Base-by-base conservation (phyloP, 2,329 filamentous ascomycete genomes). In the Fusarium fujikuroi region DNA sequence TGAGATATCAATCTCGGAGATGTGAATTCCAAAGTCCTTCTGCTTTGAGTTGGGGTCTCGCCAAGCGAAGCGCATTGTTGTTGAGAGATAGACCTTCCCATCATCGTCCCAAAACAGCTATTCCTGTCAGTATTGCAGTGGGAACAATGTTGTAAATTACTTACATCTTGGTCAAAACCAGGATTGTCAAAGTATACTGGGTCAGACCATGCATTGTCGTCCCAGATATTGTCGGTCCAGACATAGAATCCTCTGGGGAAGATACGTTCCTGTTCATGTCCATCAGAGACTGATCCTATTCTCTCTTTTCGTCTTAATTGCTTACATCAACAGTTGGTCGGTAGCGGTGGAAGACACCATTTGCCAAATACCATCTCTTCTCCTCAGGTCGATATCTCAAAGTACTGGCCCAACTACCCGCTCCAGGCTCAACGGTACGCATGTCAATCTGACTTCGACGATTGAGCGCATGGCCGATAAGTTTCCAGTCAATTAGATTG, bases 191-290 rank as follows among this genome's bases (percentile, higher is more conserved):
- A 88, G 67, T 85, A 88, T 1, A 87, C 78, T 0, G 87, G 87
- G 50, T 89, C 86, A 9, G 85, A 87, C 87, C 87, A 89, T 7
- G 83, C 80, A 11, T 69, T 77, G 0, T 84, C 82, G 47, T 88
- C 83, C 84, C 84, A 87, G n/a, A 88, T 88, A 63, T 89, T 82
- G 16, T 83, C 81, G 0, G 86, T 89, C 66, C 81, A 84, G 4
- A 89, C 85, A 58, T 87, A 89, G 69, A 90, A 90, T 0, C 88
- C 87, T 2, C 85, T 79, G 1, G 86, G 86, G 68, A 86, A 87
- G 25, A 87, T 85, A 2, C 85, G 80, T 63, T 88, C 75, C 74
- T 77, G 18, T 4, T 21, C 12, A 9, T 11, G 2, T 4, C 12
- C 5, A 19, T 70, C 7, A 73, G 47, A 23, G 3, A 0, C 4